These are phyloP conservation scores for Pseudocercospora eumusae DNA, from an alignment of 2,329 filamentous ascomycete genomes.

Conservation along the genomic window DNA sequence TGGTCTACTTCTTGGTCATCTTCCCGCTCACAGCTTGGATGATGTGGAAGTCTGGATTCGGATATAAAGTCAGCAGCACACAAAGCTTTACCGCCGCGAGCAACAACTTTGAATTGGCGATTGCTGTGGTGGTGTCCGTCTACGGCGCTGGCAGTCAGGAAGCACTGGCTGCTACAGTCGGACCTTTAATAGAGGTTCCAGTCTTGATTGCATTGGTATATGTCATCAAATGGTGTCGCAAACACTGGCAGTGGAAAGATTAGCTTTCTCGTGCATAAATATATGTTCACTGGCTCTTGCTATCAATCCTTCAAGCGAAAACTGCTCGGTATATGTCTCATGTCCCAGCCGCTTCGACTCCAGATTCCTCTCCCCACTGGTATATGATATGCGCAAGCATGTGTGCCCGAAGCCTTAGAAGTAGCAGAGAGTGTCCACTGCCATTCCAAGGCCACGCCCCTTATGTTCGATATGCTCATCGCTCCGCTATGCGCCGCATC, in stretches of 20 bases:
- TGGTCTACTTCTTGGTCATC: slow-evolving; percentile 73
- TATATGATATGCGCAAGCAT: too few relatives aligned
- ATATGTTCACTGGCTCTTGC: neutral
- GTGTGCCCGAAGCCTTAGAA: too few relatives aligned
- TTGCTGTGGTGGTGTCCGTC: slow-evolving; percentile 80
- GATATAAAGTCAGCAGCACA: slow-evolving; percentile 68
- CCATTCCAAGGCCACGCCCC: too few relatives aligned
- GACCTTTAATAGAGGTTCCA: slow-evolving; percentile 83
- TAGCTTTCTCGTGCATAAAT: slow-evolving; percentile 5
- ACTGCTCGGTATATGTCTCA: neutral
- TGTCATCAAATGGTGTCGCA: slow-evolving; percentile 62
- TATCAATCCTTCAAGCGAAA: neutral
- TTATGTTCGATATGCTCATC: too few relatives aligned
- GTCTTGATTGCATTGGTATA: slow-evolving; percentile 78
- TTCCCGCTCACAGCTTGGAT: slow-evolving; percentile 69
- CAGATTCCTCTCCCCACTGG: neutral
- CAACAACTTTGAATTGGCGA: slow-evolving; percentile 91
- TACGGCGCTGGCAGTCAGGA: slow-evolving; percentile 78
- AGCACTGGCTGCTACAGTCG: slow-evolving; percentile 79
- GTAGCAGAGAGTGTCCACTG: too few relatives aligned
- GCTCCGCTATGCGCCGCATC: too few relatives aligned
- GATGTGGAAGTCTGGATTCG: slow-evolving; percentile 67
- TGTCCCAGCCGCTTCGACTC: neutral
- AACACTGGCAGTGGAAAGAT: slow-evolving; percentile 56
- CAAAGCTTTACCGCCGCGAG: slow-evolving; percentile 88